Percentiles rank a stretch among this genome's conserved stretches.
Evolutionary conservation across 257 asterid species (phyloP).

Genomic region (Echium plantagineum): DNA sequence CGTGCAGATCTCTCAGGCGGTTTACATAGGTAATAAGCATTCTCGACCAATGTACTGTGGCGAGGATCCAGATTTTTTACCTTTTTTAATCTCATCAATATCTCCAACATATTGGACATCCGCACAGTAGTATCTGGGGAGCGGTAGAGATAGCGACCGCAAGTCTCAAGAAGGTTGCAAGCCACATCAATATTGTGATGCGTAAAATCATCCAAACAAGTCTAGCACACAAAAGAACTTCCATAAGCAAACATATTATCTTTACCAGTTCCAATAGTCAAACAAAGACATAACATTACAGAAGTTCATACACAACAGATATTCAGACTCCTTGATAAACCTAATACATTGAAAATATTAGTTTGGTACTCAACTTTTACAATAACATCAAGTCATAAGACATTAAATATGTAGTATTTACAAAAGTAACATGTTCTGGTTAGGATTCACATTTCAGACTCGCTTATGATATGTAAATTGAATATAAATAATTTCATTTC

Average conservation of each 20-base stretch:
- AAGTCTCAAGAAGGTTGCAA: slow-evolving; percentile 97
- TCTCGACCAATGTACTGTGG: slow-evolving; percentile 90
- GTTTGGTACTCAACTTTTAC: too few relatives aligned
- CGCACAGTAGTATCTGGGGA: slow-evolving; percentile 88
- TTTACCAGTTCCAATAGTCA: background rate
- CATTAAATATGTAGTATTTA: too few relatives aligned
- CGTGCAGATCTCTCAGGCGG: slow-evolving; percentile 99
- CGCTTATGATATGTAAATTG: too few relatives aligned
- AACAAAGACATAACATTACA: background rate
- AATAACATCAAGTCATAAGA: too few relatives aligned
- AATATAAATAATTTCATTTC: too few relatives aligned
- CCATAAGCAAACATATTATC: slow-evolving; percentile 11
- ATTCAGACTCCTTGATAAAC: background rate
- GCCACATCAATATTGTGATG: slow-evolving; percentile 97
- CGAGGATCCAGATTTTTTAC: slow-evolving; percentile 98
- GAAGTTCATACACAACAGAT: background rate
- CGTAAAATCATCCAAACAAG: slow-evolving; percentile 93
- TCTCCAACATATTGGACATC: slow-evolving; percentile 96
- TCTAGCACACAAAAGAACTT: slow-evolving; percentile 30
- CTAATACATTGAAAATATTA: background rate
- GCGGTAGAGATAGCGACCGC: slow-evolving; percentile 97
- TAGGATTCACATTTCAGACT: too few relatives aligned
- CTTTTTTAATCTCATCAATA: slow-evolving; percentile 94
- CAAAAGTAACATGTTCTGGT: too few relatives aligned
- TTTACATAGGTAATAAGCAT: slow-evolving; percentile 93